phyloP scores from a whole-genome alignment of 305 asterid species.

The Fraxinus paxiana region DNA sequence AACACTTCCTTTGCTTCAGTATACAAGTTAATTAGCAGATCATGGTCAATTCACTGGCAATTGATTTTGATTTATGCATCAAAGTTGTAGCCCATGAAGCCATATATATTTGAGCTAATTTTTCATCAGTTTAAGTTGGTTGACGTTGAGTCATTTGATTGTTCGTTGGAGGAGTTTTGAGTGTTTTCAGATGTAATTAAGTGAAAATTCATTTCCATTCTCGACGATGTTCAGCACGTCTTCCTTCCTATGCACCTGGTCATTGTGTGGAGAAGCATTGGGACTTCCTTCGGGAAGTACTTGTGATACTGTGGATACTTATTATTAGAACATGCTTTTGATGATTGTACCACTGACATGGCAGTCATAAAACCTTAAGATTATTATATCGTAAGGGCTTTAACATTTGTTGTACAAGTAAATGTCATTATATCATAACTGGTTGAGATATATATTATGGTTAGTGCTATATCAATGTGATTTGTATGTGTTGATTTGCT shows the following conservation, averaged over 20 bases:
- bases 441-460: slow-evolving; percentile 10
- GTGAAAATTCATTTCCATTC: not conserved
- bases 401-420: not conserved
- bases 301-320: not conserved
- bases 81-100: not conserved
- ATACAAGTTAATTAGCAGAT: not conserved
- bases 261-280: not conserved
- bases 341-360: not conserved
- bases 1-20: not conserved
- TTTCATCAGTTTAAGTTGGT: not conserved
- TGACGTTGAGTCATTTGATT: not conserved
- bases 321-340: not conserved
- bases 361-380: not conserved
- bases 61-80: not conserved
- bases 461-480: not conserved
- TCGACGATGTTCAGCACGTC: not conserved
- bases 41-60: not conserved
- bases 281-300: not conserved
- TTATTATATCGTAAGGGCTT: not conserved
- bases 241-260: not conserved
- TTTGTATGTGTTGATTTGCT: not conserved
- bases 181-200: not conserved
- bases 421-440: not conserved
- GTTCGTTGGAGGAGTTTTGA: not conserved
- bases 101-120: not conserved